Base-by-base conservation (phyloP, 1,284 basidiomycete genomes). In the Bondarzewia mesenterica region DNA sequence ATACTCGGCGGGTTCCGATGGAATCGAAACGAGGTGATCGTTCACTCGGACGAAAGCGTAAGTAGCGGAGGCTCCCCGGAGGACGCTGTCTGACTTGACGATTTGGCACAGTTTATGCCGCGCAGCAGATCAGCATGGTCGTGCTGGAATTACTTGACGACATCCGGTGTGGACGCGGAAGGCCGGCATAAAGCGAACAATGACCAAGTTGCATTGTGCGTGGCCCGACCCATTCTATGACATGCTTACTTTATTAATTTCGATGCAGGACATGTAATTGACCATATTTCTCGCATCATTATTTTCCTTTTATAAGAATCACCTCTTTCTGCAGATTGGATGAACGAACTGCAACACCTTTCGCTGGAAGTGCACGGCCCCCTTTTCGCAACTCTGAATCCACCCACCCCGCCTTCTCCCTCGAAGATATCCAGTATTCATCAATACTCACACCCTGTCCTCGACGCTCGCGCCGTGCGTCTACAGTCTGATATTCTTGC, bases 341-440 rank as follows among this genome's bases (percentile, higher is more conserved):
- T 91, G 89, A 91, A 91, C 61, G 73, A 79, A 44, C 72, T 92
- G 4, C 88, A 91, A 57, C 78, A 84, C 56, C 72, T 91, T 14
- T 64, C 79, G 1, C 74, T 78, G 52, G 51, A 65, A 1, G 65
- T 67, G 32, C 75, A 81, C 58, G 87, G 88, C 1, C 79, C 78
- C 0, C 74, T 91, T 5, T 70, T 90, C n/a, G 82, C 88, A 5
- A 91, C 89, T 2, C 73, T 89, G 49, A 89, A 89, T 62, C 79
- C 86, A 3, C 82, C 80, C 0, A 77, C 80, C 55, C 76, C 80
- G 48, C 80, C 85, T n/a, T 66, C 71, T 5, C 60, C 67, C 2
- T 65, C 67, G 16, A 75, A 70, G 20, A 62, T 77, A 4, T 63
- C 74, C 21, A 78, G 78, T 2, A 63, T 71, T 44, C 87, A 76